Percentiles rank a stretch among this genome's conserved stretches.
Conservation (phyloP, 225 moss, liverwort and hornwort genomes). For the Neckera pumila region DNA sequence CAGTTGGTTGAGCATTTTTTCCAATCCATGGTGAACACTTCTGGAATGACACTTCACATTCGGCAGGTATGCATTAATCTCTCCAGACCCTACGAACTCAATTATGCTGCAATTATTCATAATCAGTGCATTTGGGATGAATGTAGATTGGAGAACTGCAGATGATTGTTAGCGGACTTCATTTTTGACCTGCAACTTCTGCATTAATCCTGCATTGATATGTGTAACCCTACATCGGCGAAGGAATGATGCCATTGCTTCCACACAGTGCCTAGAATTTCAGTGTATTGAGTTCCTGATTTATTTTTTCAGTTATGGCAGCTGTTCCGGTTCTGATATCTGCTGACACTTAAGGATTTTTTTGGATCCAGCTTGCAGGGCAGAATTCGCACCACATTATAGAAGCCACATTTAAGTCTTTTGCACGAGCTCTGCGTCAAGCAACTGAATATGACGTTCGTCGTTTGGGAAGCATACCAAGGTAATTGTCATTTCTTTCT, state of each 20-base stretch:
- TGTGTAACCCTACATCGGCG: not conserved
- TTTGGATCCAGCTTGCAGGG: conserved; percentile 49
- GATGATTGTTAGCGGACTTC: not conserved
- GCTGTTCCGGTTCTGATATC: not conserved
- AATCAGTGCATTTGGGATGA: not conserved
- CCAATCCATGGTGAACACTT: conserved; percentile 85
- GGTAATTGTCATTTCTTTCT: conserved; percentile 12
- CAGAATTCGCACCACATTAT: conserved; percentile 76
- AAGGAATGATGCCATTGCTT: not conserved
- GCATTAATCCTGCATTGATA: not conserved
- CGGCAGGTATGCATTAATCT: conserved; percentile 42
- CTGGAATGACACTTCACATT: conserved; percentile 98
- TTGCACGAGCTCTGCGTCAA: conserved; percentile 94
- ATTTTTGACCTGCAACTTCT: not conserved
- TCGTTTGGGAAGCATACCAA: conserved; percentile 80
- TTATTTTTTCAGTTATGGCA: not conserved
- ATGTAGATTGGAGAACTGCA: not conserved
- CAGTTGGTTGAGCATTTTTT: conserved; percentile 91
- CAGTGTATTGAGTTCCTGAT: not conserved
- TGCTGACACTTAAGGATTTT: not conserved
- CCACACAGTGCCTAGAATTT: not conserved
- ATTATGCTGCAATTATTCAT: not conserved
- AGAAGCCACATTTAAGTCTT: conserved; percentile 92
- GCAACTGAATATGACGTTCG: conserved; percentile 77
- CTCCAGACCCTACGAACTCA: not conserved